A percentile compares a stretch with the other conserved stretches of the same genome.
These are phyloP conservation scores for Melampsora americana DNA, from an alignment of 1,284 basidiomycete genomes.

Conservation along the genomic window DNA sequence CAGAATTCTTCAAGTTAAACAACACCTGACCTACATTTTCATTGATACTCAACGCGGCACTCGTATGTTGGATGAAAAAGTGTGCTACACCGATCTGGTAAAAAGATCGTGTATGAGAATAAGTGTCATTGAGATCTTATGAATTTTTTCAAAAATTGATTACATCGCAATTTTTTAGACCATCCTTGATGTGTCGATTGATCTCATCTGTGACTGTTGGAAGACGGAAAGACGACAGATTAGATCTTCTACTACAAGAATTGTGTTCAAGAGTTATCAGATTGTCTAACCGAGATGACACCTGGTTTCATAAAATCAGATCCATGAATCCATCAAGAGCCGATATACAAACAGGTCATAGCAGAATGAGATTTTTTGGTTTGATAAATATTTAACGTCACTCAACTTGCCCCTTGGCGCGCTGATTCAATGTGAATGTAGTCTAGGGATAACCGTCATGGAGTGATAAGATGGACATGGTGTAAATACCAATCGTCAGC, in stretches of 20 bases:
- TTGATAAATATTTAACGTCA: neutral
- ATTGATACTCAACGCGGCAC: constrained; percentile 53
- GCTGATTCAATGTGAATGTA: constrained; percentile 40
- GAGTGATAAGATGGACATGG: too few species aligned
- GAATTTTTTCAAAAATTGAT: neutral
- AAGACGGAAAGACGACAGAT: neutral
- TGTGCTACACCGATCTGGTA: constrained; percentile 43
- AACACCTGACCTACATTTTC: constrained; percentile 49
- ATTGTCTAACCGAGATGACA: constrained; percentile 39
- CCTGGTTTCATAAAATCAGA: neutral
- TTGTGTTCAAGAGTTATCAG: neutral
- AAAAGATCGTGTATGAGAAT: neutral
- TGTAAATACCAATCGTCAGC: too few species aligned
- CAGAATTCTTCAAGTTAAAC: neutral
- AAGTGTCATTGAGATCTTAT: neutral
- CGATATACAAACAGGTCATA: neutral
- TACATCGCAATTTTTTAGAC: constrained; percentile 41
- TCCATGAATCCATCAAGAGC: neutral
- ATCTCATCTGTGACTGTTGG: constrained; percentile 41
- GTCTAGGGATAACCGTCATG: constrained; percentile 8
- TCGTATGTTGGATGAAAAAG: constrained; percentile 54
- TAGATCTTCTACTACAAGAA: neutral
- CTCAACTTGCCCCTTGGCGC: constrained; percentile 35
- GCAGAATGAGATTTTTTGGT: neutral
- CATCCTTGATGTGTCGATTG: constrained; percentile 34